Percentiles rank a stretch among this genome's conserved stretches.
Conservation (phyloP, 768 basidiomycete genomes). For the Rhodosporidiobolus sp. region DNA sequence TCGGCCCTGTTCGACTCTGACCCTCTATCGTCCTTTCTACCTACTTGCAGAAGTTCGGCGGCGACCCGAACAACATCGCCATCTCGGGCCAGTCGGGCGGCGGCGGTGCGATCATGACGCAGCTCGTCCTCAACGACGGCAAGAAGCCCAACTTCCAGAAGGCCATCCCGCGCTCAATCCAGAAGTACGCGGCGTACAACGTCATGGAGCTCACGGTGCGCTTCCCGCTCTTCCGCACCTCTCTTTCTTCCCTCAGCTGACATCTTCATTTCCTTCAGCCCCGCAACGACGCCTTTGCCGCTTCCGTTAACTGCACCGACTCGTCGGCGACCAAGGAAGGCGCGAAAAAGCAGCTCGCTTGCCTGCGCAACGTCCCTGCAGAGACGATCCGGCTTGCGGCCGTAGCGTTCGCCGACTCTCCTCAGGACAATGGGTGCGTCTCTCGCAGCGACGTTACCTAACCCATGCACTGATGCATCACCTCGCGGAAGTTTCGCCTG, state of each 20-base stretch:
- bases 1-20: too few species aligned
- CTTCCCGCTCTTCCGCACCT: too few species aligned
- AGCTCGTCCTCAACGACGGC: slow-evolving; percentile 28
- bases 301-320: slow-evolving; percentile 14
- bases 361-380: neutral
- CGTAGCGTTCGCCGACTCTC: slow-evolving; percentile 1
- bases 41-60: slow-evolving; percentile 22
- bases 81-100: slow-evolving; percentile 31
- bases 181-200: slow-evolving; percentile 7
- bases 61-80: slow-evolving; percentile 34
- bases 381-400: slow-evolving; percentile 20
- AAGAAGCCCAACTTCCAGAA: slow-evolving; percentile 26
- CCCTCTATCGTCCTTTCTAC: too few species aligned
- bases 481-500: slow-evolving; percentile 6
- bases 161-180: slow-evolving; percentile 24
- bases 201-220: slow-evolving; percentile 17
- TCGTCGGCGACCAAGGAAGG: neutral
- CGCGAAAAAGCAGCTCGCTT: slow-evolving; percentile 13
- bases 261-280: neutral
- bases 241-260: neutral
- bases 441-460: neutral
- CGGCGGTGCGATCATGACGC: slow-evolving; percentile 13
- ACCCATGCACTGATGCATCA: neutral
- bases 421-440: neutral
- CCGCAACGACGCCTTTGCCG: slow-evolving; percentile 19